A percentile compares a stretch with the other conserved stretches of the same genome.
phyloP scores from a whole-genome alignment of 2,329 filamentous ascomycete species.

The Leptodontidium sp. region DNA sequence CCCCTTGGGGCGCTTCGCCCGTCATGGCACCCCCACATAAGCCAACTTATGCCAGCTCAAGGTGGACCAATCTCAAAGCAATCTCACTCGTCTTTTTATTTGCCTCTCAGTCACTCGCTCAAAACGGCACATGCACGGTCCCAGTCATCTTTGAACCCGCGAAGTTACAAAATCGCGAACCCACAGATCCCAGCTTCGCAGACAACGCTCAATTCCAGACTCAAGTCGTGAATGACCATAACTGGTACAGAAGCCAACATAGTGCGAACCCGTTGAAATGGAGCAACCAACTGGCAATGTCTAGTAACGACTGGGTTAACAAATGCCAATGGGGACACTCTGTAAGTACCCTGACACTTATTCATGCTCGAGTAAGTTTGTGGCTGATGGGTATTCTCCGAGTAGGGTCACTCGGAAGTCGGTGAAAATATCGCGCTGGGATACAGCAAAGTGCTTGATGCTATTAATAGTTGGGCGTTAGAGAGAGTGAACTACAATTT shows the following conservation, averaged over 20 bases:
- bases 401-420: not conserved
- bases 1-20: not conserved
- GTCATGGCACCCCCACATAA: not conserved
- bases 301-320: not conserved
- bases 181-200: slow-evolving; percentile 11
- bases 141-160: not conserved
- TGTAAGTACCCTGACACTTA: not conserved
- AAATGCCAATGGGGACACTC: slow-evolving; percentile 6
- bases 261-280: not conserved
- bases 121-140: slow-evolving; percentile 1
- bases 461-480: slow-evolving; percentile 10
- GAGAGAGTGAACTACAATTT: slow-evolving; percentile 22
- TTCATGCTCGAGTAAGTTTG: not conserved
- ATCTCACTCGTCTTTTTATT: not conserved
- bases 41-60: not conserved
- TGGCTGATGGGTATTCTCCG: not conserved
- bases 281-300: not conserved
- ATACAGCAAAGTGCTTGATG: not conserved
- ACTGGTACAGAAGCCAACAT: not conserved
- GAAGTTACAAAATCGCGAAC: slow-evolving; percentile 2
- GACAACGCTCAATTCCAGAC: not conserved
- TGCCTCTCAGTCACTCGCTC: not conserved
- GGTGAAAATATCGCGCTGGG: slow-evolving; percentile 20
- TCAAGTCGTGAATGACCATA: not conserved
- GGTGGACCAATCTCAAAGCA: not conserved